phyloP scores from a whole-genome alignment of 2,329 filamentous ascomycete genomes.

The Geosmithia putterillii region DNA sequence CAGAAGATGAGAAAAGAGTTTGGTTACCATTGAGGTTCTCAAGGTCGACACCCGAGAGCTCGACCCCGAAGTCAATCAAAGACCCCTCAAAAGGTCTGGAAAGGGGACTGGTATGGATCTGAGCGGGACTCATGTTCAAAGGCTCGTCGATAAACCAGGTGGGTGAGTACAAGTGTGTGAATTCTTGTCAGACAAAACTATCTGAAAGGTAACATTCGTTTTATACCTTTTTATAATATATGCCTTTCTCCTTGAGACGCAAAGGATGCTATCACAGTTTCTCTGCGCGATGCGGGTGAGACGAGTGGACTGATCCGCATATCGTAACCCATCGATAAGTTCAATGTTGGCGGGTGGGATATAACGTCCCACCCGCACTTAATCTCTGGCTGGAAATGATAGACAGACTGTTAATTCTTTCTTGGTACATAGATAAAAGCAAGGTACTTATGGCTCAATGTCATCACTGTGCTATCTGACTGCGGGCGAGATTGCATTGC shows the following conservation, averaged over 20 bases:
- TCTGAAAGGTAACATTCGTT: not conserved
- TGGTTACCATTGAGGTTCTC: constrained; percentile 49
- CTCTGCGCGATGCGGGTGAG: not conserved
- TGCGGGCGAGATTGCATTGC: not conserved
- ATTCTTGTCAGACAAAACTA: not conserved
- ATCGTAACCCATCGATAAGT: not conserved
- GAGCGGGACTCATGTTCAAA: not conserved
- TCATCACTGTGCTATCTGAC: not conserved
- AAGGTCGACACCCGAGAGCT: constrained; percentile 44
- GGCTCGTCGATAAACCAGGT: too few species aligned
- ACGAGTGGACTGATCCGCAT: not conserved
- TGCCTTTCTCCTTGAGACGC: not conserved
- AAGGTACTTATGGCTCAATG: not conserved
- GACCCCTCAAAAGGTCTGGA: constrained; percentile 14
- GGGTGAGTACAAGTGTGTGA: not conserved
- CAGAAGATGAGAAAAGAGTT: not conserved
- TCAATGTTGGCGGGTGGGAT: too few species aligned
- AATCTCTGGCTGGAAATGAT: not conserved
- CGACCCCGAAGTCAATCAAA: constrained; percentile 46
- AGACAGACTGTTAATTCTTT: not conserved
- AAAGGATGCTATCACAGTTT: not conserved
- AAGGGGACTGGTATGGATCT: not conserved
- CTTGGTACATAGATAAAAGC: not conserved
- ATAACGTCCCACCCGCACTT: not conserved
- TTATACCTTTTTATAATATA: not conserved